Conservation (phyloP, 805 yeast species). For the Phaffomyces opuntiae region DNA sequence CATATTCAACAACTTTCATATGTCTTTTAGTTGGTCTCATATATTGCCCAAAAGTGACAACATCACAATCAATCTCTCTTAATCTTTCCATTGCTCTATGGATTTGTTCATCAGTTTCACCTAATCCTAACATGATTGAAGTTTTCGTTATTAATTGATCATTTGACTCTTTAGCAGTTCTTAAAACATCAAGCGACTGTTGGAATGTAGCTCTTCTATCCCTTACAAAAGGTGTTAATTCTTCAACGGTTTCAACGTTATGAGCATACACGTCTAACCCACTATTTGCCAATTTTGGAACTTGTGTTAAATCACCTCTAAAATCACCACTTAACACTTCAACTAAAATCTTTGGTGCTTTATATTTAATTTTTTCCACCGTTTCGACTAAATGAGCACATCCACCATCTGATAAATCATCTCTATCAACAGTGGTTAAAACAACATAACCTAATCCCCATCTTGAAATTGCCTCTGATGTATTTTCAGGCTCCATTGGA, state of each 20-base stretch:
- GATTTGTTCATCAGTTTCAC: constrained; percentile 90
- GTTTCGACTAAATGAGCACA: constrained; percentile 86
- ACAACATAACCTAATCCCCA: constrained; percentile 99
- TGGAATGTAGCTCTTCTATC: constrained; percentile 95
- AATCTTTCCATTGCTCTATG: constrained; percentile 68
- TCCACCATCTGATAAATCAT: constrained; percentile 91
- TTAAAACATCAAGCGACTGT: constrained; percentile 73
- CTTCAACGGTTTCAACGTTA: constrained; percentile 94
- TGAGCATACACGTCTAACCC: constrained; percentile 97
- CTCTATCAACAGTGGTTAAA: constrained; percentile 94
- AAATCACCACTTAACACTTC: constrained; percentile 95
- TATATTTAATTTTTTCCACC: constrained; percentile 72
- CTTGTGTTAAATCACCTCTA: constrained; percentile 82
- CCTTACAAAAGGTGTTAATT: constrained; percentile 86
- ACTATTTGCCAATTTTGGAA: constrained; percentile 68
- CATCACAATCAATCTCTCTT: constrained; percentile 75
- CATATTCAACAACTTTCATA: constrained; percentile 94
- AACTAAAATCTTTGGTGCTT: constrained; percentile 85
- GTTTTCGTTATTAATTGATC: constrained; percentile 84
- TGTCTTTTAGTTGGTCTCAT: constrained; percentile 99
- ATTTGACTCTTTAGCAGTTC: constrained; percentile 71
- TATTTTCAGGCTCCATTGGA: constrained; percentile 94
- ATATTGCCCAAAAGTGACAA: constrained; percentile 97
- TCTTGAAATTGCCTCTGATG: constrained; percentile 93
- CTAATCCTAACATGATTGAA: constrained; percentile 92